These are phyloP conservation scores for Ilex paraguariensis DNA, from an alignment of 305 asterid species.

Conservation along the genomic window DNA sequence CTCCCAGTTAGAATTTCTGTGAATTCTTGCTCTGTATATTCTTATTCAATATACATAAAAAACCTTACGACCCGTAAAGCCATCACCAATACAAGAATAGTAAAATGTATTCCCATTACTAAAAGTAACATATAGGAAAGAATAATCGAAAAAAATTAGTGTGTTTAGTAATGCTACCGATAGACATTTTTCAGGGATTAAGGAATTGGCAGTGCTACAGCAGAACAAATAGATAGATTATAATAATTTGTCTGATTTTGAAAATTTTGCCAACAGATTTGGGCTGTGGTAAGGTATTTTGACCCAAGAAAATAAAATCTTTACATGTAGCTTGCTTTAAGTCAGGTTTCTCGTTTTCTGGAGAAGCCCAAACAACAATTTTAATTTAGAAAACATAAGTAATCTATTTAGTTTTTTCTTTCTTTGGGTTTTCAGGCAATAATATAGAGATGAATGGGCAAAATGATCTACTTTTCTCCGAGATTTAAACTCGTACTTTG, in stretches of 20 bases:
- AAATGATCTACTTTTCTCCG: too few species aligned
- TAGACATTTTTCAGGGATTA: neutral
- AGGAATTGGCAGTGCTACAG: neutral
- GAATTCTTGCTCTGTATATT: conserved; percentile 16
- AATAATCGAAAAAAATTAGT: too few species aligned
- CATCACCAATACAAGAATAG: neutral
- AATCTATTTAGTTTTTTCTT: too few species aligned
- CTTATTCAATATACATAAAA: conserved; percentile 11
- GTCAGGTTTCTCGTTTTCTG: neutral
- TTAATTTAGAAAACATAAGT: neutral
- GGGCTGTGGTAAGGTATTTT: too few species aligned
- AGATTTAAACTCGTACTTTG: too few species aligned
- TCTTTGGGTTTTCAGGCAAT: neutral
- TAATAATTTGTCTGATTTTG: too few species aligned
- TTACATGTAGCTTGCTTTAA: neutral
- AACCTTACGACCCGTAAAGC: conserved; percentile 9
- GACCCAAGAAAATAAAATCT: too few species aligned
- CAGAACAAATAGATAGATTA: too few species aligned
- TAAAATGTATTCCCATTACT: too few species aligned
- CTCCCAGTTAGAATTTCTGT: conserved; percentile 48
- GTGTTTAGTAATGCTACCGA: neutral
- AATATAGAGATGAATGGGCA: too few species aligned
- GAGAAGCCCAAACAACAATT: neutral
- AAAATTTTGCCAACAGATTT: too few species aligned
- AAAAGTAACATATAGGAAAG: too few species aligned